Percentiles rank a stretch among this genome's conserved stretches.
Evolutionary conservation across 331 rosid species (phyloP).

Genomic region (Spiraea crenata): DNA sequence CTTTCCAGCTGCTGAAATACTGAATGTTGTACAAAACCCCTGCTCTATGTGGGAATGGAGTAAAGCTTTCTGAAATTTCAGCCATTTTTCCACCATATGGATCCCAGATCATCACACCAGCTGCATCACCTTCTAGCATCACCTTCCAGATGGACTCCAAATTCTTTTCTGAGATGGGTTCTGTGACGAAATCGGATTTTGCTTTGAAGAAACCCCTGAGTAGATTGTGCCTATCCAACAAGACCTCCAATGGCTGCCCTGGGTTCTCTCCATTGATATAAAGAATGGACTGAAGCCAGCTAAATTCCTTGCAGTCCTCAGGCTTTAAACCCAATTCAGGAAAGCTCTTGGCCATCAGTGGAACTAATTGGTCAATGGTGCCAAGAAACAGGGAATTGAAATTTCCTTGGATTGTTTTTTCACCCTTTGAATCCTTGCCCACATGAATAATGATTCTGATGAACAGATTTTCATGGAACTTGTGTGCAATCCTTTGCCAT

Average conservation of each 20-base stretch:
- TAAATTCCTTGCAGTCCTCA: slow-evolving; percentile 24
- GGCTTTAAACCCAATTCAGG: slow-evolving; percentile 22
- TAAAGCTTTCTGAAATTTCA: slow-evolving; percentile 43
- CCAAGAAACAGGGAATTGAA: slow-evolving; percentile 28
- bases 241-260: slow-evolving; percentile 6
- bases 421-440: background rate
- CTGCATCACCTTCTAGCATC: slow-evolving; percentile 10
- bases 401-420: slow-evolving; percentile 5
- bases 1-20: slow-evolving; percentile 45
- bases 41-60: slow-evolving; percentile 71
- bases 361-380: slow-evolving; percentile 15
- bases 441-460: slow-evolving; percentile 41
- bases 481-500: slow-evolving; percentile 69
- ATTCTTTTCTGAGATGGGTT: slow-evolving; percentile 9
- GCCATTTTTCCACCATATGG: slow-evolving; percentile 32
- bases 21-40: slow-evolving; percentile 69
- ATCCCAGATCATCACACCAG: slow-evolving; percentile 13
- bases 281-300: slow-evolving; percentile 20
- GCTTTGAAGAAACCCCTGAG: slow-evolving; percentile 22
- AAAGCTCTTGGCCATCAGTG: slow-evolving; percentile 8
- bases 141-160: slow-evolving; percentile 16
- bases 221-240: background rate
- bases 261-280: slow-evolving; percentile 8
- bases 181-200: slow-evolving; percentile 22
- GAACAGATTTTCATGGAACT: slow-evolving; percentile 51